These are phyloP conservation scores for Tricharina praecox DNA, from an alignment of 495 filamentous ascomycete species.

Conservation along the genomic window DNA sequence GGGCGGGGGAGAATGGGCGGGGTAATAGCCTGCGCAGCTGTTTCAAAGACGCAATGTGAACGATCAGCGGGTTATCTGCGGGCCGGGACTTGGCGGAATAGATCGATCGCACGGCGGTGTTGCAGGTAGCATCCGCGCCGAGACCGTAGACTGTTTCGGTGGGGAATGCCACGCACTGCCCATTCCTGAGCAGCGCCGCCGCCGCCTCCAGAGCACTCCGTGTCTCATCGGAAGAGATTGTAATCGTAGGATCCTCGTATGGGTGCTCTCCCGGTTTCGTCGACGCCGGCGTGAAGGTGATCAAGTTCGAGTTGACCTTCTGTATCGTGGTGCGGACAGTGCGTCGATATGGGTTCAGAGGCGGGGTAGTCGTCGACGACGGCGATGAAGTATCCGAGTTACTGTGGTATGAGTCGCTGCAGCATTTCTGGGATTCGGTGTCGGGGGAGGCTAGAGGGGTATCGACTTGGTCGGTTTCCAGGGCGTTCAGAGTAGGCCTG, in stretches of 20 bases:
- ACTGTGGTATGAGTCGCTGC: not conserved
- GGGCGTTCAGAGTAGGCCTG: not conserved
- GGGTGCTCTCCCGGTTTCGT: conserved; percentile 16
- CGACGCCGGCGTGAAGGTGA: conserved; percentile 13
- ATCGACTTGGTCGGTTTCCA: not conserved
- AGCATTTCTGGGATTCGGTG: not conserved
- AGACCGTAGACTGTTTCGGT: conserved; percentile 97
- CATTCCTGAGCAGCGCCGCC: conserved; percentile 10
- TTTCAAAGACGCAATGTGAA: conserved; percentile 66
- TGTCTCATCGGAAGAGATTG: conserved; percentile 13
- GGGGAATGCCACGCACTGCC: conserved; percentile 60
- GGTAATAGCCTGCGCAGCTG: conserved; percentile 55
- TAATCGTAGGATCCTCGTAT: conserved; percentile 19
- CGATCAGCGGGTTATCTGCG: conserved; percentile 85
- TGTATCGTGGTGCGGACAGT: conserved; percentile 12
- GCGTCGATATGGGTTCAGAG: conserved; percentile 12
- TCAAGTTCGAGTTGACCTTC: conserved; percentile 12
- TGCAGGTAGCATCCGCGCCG: conserved; percentile 81
- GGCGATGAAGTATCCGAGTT: conserved; percentile 5
- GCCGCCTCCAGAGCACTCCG: conserved; percentile 10
- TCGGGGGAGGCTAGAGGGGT: not conserved
- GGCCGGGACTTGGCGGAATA: conserved; percentile 80
- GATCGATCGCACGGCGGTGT: conserved; percentile 71
- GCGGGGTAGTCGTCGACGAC: not conserved
- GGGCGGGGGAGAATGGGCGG: conserved; percentile 18